Evolutionary conservation across 2,329 filamentous ascomycete species (phyloP), one percentile per base, ranked within the genome.

Genomic region (Talaromyces sp.): DNA sequence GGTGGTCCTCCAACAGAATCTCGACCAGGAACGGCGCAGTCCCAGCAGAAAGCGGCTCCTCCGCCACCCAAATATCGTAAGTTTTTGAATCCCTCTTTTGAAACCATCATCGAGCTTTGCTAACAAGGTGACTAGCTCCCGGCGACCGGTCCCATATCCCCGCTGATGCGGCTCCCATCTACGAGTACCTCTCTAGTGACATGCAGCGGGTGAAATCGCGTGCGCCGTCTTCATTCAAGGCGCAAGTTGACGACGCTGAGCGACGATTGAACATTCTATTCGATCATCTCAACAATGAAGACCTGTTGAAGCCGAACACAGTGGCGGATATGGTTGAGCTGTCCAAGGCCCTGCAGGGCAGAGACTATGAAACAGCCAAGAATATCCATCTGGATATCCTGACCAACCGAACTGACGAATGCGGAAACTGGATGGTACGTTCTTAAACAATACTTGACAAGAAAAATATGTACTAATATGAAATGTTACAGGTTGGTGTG

Each of bases 271-370:
- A 90, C 69, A 88, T 97, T 56, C 81, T 99, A n/a, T 98, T 97
- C 73, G 93, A 99, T 72, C 92, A 97, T 75, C 82, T 99, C 54
- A 99, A 98, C 82, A 98, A 98, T 67, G 90, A 93, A 71, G 93
- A 98, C 71, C 81, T 97, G 47, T 82, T 98, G 59, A 90, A 89
- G 78, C 85, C 90, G 1, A 88, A 90, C 70, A 97, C 81, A 6
- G 65, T 82, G 28, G 72, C 75, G 47, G 78, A 78, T 60, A 78
- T 83, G 73, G 72, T 72, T 10, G 73, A 80, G 70, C 65, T 84
- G 66, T 84, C 90, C 9, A 78, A 85, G 64, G 85, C 89, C 28
- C 75, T 96, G 59, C 85, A 90, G 67, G 75, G 80, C 60, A 88
- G 86, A 78, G 82, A 95, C 68, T 93, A 90, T 67, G 83, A 86